Conservation (phyloP, 2,329 filamentous ascomycete genomes). For the Penicillium polonicum region DNA sequence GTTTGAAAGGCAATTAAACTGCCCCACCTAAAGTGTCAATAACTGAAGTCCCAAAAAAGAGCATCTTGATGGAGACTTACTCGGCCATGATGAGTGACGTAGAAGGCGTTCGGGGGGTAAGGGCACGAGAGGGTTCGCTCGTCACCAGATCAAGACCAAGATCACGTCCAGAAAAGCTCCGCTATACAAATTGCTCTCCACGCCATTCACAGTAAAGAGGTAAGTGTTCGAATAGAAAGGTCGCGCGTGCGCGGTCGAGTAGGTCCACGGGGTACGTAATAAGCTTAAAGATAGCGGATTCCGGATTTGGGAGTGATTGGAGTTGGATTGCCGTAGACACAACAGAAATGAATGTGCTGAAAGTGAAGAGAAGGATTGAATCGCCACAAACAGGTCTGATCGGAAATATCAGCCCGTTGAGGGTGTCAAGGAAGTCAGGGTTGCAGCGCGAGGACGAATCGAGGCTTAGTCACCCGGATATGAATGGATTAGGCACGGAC, state of each 20-base stretch:
- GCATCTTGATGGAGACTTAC: conserved; percentile 28
- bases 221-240: conserved; percentile 14
- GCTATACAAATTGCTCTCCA: conserved; percentile 14
- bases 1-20: conserved; percentile 43
- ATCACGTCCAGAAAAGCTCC: conserved; percentile 19
- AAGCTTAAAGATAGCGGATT: conserved; percentile 11
- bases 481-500: background rate
- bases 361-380: conserved; percentile 11
- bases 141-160: background rate
- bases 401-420: conserved; percentile 10
- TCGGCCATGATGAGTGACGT: conserved; percentile 40
- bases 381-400: conserved; percentile 9
- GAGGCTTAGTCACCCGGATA: conserved; percentile 10
- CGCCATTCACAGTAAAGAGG: conserved; percentile 21
- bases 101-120: conserved; percentile 23
- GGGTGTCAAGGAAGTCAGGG: background rate
- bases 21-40: conserved; percentile 16
- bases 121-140: conserved; percentile 2
- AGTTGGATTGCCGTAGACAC: background rate
- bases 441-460: background rate
- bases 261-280: background rate
- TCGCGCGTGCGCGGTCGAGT: conserved; percentile 28
- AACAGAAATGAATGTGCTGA: conserved; percentile 19
- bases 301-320: background rate
- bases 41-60: background rate